A percentile compares a stretch with the other conserved stretches of the same genome.
phyloP scores from a whole-genome alignment of 495 filamentous ascomycete genomes.

The Neurospora sublineolata region DNA sequence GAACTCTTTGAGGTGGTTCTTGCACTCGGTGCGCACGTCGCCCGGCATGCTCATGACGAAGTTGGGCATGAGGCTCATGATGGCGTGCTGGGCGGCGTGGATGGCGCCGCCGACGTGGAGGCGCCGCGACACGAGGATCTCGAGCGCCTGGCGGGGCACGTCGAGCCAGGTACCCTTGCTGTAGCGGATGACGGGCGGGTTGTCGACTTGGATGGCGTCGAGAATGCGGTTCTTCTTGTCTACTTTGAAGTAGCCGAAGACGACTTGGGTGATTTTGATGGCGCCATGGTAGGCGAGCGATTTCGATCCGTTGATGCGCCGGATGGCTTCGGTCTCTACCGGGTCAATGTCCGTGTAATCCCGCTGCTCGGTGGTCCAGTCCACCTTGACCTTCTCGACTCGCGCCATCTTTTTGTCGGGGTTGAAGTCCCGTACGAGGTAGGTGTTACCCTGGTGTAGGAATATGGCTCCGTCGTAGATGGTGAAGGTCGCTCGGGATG shows the following conservation, averaged over 20 bases:
- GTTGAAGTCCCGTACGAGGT: conserved; percentile 82
- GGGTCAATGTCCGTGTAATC: conserved; percentile 96
- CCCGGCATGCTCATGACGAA: conserved; percentile 77
- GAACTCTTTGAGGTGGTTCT: conserved; percentile 66
- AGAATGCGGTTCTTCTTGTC: conserved; percentile 69
- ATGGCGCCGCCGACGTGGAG: conserved; percentile 85
- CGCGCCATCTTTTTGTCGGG: conserved; percentile 62
- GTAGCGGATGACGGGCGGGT: conserved; percentile 74
- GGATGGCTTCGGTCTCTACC: conserved; percentile 69
- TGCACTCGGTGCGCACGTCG: conserved; percentile 91
- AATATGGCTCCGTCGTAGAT: conserved; percentile 97
- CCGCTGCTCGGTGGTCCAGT: conserved; percentile 89
- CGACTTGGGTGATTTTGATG: conserved; percentile 70
- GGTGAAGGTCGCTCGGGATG: conserved; percentile 87
- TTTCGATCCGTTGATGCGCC: conserved; percentile 40
- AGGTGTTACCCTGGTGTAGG: conserved; percentile 86
- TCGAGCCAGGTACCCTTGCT: conserved; percentile 96
- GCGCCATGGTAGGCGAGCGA: conserved; percentile 67
- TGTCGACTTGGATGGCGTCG: conserved; percentile 85
- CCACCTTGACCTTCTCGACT: conserved; percentile 69
- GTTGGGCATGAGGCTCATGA: conserved; percentile 75
- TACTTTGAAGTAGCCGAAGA: conserved; percentile 95
- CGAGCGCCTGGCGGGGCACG: conserved; percentile 65
- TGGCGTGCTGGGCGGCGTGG: conserved; percentile 86
- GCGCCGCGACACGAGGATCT: conserved; percentile 57